Base-by-base conservation (phyloP, 1,284 basidiomycete species). In the Ustanciosporium gigantosporum region DNA sequence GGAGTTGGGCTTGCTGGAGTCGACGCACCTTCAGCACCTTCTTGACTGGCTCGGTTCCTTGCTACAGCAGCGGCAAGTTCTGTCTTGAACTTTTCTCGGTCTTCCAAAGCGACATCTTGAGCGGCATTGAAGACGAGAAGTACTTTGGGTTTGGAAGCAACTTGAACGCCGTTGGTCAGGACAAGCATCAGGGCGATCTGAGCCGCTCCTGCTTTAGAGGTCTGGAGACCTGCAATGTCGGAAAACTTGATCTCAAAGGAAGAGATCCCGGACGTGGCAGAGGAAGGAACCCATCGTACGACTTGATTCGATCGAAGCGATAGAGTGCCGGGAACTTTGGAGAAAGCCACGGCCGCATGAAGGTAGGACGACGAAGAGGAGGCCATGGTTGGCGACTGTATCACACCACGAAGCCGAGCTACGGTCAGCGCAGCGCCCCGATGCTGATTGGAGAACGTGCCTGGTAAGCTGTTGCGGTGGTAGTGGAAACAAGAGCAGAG, bases 121-220 rank as follows among this genome's bases (percentile, higher is more conserved):
- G 59, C 69, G 3, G 66, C 59, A 31, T 66, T 72, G 48, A 72
- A 72, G 0, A 56, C 49, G 15, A 72, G 50, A 5, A 72, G 50
- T 2, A 62, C 57, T 13, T 56, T 57, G 4, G 52, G 36, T 14
- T 69, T 68, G 19, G 48, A 47, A 8, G 56, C 46, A 21, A 72
- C 51, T 29, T 57, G 47, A 1, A 59, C 47, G 0, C 46, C 51
- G 19, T 65, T 55, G 16, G 61, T 58, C 1, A 68, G 46, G 6
- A 62, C 66, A 3, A 72, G 49, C 45, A 68, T 68, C 15, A 72
- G 53, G 4, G 69, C 69, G n/a, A 64, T 57, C 32, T 61, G 56
- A 0, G 66, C 69, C 5, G 69, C 59, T 2, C 69, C 69, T 2
- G 64, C 60, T 50, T 69, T 69, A 8, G 64, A 65, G 2, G 65